These are phyloP conservation scores for Mastigamoeba balamuthi DNA, from an alignment of 78 protist species.

Conservation along the genomic window DNA sequence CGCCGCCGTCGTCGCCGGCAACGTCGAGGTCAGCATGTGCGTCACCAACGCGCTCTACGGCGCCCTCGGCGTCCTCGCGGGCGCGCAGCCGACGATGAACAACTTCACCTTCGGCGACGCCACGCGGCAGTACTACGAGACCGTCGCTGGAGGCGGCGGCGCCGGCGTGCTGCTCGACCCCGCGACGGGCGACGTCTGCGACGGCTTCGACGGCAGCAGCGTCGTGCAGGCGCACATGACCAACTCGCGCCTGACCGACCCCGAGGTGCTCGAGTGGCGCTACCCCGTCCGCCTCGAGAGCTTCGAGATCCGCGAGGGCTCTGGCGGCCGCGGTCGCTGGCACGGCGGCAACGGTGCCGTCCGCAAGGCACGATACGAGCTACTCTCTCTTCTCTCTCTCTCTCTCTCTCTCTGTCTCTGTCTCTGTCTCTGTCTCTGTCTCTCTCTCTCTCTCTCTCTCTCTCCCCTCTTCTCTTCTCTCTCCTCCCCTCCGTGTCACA, in stretches of 20 bases:
- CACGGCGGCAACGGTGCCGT: conserved; percentile 86
- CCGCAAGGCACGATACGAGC: too few species aligned
- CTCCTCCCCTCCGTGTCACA: too few species aligned
- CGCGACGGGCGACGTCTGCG: neutral
- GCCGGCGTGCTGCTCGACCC: too few species aligned
- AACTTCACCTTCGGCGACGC: conserved; percentile 90
- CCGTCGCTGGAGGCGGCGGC: conserved; percentile 94
- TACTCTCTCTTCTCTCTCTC: too few species aligned
- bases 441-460: too few species aligned
- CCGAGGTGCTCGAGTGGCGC: conserved; percentile 84
- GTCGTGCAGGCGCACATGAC: conserved; percentile 96
- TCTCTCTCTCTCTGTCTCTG: too few species aligned
- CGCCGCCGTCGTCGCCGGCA: conserved; percentile 93
- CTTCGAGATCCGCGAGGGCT: conserved; percentile 57
- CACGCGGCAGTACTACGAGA: conserved; percentile 84
- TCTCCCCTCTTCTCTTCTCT: too few species aligned
- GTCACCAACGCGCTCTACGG: conserved; percentile 74
- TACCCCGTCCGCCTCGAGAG: conserved; percentile 70
- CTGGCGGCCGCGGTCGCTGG: conserved; percentile 80
- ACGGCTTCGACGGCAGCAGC: conserved; percentile 51
- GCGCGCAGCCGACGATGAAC: conserved; percentile 62
- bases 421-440: too few species aligned
- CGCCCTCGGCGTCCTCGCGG: conserved; percentile 70
- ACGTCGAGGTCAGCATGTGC: conserved; percentile 87
- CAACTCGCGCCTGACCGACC: conserved; percentile 90